A percentile compares a stretch with the other conserved stretches of the same genome.
These are phyloP conservation scores for Medicago arabica DNA, from an alignment of 306 rosid species.

Conservation along the genomic window DNA sequence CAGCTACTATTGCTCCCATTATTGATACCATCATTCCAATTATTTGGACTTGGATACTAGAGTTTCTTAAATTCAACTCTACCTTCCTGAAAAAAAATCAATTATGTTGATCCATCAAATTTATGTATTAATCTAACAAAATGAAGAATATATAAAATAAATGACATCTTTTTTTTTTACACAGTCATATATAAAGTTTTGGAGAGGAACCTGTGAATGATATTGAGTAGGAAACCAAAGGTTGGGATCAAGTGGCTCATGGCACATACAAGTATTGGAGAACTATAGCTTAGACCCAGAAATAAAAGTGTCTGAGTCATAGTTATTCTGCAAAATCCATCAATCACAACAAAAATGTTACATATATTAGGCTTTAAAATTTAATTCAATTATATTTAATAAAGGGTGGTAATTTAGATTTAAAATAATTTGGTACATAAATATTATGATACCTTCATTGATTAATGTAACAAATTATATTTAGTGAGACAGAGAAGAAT, in stretches of 20 bases:
- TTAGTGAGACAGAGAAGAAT: neutral
- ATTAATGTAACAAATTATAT: neutral
- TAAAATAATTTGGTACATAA: neutral
- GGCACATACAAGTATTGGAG: conserved; percentile 77
- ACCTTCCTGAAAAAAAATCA: conserved; percentile 47
- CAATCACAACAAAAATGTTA: conserved; percentile 7
- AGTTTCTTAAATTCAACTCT: conserved; percentile 52
- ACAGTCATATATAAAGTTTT: neutral
- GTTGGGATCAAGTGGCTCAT: conserved; percentile 77
- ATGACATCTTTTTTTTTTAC: too few species aligned
- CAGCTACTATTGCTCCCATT: conserved; percentile 63
- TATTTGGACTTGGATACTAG: conserved; percentile 53
- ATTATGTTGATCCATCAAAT: conserved; percentile 10
- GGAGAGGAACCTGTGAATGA: conserved; percentile 60
- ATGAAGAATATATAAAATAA: neutral
- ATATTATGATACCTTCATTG: neutral
- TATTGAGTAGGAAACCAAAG: conserved; percentile 62
- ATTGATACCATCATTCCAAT: conserved; percentile 64
- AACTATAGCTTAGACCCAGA: conserved; percentile 70
- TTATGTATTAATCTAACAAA: neutral
- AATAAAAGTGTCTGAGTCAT: conserved; percentile 68
- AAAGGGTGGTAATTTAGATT: neutral
- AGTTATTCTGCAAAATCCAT: conserved; percentile 62
- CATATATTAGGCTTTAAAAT: neutral
- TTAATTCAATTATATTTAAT: conserved; percentile 11